Evolutionary conservation across 2,329 filamentous ascomycete genomes (phyloP), one percentile per base, ranked within the genome.

Genomic region (Raffaelea ambrosiae): DNA sequence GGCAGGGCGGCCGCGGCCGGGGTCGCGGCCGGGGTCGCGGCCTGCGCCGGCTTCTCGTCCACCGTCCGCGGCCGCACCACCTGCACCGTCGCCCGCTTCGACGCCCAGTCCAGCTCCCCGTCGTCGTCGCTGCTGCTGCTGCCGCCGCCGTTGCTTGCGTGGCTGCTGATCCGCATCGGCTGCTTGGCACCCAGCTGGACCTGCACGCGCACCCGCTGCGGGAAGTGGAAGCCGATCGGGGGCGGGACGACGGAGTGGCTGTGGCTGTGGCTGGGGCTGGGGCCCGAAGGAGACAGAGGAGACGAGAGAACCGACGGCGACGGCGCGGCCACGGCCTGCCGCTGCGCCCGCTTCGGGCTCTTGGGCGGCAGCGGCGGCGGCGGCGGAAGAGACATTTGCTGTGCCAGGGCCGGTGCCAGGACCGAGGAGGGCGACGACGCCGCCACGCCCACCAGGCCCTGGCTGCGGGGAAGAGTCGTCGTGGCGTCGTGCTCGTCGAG

Each of bases 191-290:
- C 35, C 8, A 38, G 14, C 35, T 38, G 35, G 14, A 38, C 35
- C 21, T 31, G 50, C 29, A 51, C 49, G 40, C 56, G 57, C 49
- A 55, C 41, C 14, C 59, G 56, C 44, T 58, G 57, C 8, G 58
- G 61, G 41, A 61, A 62, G 52, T 63, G 60, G 53, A 61, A 63
- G 45, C 57, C 59, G 20, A 57, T 54, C 18, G 52, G 49, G 4
- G 42, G 50, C 13, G 51, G 46, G 35, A 19, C 18, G 35, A n/a
- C 14, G 35, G 35, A 38, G 35, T n/a, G 8, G 35, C 9, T 33
- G 31, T 16, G 16, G 31, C 31, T 33, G 31, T 9, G 31, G 31
- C 16, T 9, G 31, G 31, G 16, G 16, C 31, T n/a, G n/a, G n/a
- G n/a, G n/a, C n/a, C n/a, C n/a, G n/a, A n/a, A n/a, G n/a, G n/a